Conservation (phyloP, 345 rosid genomes). For the Cardiospermum halicacabum region DNA sequence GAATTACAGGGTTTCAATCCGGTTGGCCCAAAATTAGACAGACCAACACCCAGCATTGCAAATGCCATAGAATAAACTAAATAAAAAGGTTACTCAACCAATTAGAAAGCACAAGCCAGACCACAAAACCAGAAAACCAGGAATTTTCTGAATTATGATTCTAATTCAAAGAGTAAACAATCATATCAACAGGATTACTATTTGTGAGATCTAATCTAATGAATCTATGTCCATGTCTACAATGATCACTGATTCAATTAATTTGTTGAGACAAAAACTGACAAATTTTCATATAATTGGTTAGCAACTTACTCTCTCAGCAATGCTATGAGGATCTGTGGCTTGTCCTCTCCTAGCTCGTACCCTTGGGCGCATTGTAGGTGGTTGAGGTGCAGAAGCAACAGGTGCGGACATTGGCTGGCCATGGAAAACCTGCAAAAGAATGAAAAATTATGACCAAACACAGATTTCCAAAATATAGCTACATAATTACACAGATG, state of each 20-base stretch:
- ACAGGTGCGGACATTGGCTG: conserved; percentile 72
- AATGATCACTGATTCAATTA: background rate
- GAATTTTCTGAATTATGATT: background rate
- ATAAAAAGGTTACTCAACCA: background rate
- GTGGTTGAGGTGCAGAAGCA: conserved; percentile 82
- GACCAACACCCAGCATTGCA: background rate
- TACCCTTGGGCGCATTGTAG: conserved; percentile 90
- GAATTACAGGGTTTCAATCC: background rate
- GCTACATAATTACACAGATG: background rate
- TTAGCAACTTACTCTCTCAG: conserved; percentile 67
- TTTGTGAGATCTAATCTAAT: background rate
- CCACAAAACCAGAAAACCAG: background rate
- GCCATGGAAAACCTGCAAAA: conserved; percentile 76
- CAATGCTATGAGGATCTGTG: conserved; percentile 99
- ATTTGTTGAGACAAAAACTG: background rate
- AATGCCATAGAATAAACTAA: background rate
- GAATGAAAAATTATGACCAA: conserved; percentile 15
- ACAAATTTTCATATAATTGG: background rate
- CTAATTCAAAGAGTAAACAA: background rate
- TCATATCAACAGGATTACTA: background rate
- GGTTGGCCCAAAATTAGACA: background rate
- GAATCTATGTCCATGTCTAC: background rate
- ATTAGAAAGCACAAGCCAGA: background rate
- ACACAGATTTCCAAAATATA: background rate
- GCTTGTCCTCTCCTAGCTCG: conserved; percentile 99